Base-by-base conservation (phyloP, 768 basidiomycete species). In the Suillus bovinus region DNA sequence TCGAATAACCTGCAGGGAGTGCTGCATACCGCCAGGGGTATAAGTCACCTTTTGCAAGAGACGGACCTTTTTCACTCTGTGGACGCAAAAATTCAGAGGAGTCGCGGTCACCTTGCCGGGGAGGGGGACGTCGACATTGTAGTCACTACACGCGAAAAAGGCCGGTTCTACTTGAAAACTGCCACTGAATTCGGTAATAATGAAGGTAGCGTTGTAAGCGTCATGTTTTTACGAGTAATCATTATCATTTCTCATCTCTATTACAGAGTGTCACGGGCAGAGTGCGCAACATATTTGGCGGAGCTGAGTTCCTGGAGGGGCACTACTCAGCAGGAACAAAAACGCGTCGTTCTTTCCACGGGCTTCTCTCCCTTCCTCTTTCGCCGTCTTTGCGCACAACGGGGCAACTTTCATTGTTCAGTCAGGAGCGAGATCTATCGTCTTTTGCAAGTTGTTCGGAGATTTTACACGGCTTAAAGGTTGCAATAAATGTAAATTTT, bases 181-280 rank as follows among this genome's bases (percentile, higher is more conserved):
- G 83, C 91, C 5, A 98, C 96, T 4, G 95, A 98, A 70, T 79
- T 98, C 7, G 96, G 97, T 4, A 94, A 96, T 63, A 90, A 88
- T 56, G 97, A 98, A 74, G 96, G 93, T 13, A 94, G 79, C 60
- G 94, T 94, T n/a, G 95, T 94, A 71, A 71, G 93, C 83, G 7
- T 58, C 0, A 27, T 34, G 52, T 60, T 59, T 60, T 54, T 29
- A n/a, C n/a, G n/a, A n/a, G n/a, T n/a, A n/a, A n/a, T n/a, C n/a
- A n/a, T n/a, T n/a, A n/a, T n/a, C n/a, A n/a, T n/a, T n/a, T n/a
- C n/a, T n/a, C n/a, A n/a, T n/a, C n/a, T n/a, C n/a, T n/a, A n/a
- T n/a, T n/a, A n/a, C n/a, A 90, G 94, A 90, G 88, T 60, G 84
- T 89, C 44, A 92, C 89, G 6, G 94, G 85, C 8, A 86, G 90